These are phyloP conservation scores for Beauveria australis DNA, from an alignment of 2,329 filamentous ascomycete genomes.

Conservation along the genomic window DNA sequence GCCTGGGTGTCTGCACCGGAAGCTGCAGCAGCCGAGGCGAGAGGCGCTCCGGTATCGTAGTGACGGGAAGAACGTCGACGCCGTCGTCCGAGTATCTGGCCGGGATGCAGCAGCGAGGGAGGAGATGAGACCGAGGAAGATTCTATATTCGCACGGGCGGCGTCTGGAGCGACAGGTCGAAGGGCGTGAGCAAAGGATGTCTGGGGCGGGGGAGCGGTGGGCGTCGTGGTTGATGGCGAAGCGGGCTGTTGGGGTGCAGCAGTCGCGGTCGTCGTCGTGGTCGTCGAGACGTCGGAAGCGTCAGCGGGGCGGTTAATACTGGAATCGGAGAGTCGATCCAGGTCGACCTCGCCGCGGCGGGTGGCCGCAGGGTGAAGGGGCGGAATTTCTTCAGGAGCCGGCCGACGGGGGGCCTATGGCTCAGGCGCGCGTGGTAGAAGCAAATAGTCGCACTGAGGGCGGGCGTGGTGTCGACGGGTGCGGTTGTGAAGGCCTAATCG, in stretches of 20 bases:
- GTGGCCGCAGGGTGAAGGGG: conserved; percentile 26
- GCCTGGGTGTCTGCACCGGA: conserved; percentile 10
- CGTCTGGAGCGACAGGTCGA: conserved; percentile 9
- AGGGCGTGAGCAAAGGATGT: conserved; percentile 21
- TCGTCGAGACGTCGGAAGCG: conserved; percentile 46
- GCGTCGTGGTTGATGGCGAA: conserved; percentile 34
- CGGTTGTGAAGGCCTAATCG: background rate
- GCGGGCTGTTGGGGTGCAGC: conserved; percentile 39
- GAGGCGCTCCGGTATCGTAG: conserved; percentile 21
- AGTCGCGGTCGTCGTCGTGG: background rate
- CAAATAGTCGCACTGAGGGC: background rate
- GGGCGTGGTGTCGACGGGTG: background rate
- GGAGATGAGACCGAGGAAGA: conserved; percentile 24
- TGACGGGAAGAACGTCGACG: conserved; percentile 37
- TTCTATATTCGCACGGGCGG: conserved; percentile 32
- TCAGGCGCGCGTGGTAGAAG: background rate
- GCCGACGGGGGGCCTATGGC: conserved; percentile 8
- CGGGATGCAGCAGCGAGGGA: conserved; percentile 19
- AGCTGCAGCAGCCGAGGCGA: conserved; percentile 11
- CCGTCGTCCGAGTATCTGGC: conserved; percentile 46
- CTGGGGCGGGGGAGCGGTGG: conserved; percentile 35
- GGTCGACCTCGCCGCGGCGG: conserved; percentile 33
- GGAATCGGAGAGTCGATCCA: conserved; percentile 30
- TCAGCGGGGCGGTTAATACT: conserved; percentile 23
- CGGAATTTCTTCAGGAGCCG: conserved; percentile 11